Evolutionary conservation across 306 rosid genomes (phyloP), one percentile per base, ranked within the genome.

Genomic region (Citrullus amarus): DNA sequence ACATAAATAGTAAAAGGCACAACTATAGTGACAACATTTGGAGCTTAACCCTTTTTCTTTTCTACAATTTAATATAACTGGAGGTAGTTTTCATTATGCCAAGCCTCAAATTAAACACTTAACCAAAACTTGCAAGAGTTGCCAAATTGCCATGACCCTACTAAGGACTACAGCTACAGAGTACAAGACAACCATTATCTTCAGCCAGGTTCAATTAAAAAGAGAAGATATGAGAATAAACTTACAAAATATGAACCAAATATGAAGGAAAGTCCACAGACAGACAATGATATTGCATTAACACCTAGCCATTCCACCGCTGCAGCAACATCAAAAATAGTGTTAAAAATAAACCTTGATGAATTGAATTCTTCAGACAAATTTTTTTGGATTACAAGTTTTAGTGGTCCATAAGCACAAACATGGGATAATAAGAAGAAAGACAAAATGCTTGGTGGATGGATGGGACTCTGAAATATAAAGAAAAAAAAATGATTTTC

Each of bases 221-320:
- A 57, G 58, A 53, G 46, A 15, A 76, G 32, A 80, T 12, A 46
- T 3, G 69, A 43, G 66, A 73, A 72, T 56, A 77, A 16, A 85
- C 97, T 92, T 89, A 92, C 99, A 79, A 92, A 87, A 81, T 87
- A 95, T 77, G 96, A 81, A 63, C 92, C 96, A 53, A 84, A 51
- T 32, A 86, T 85, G 80, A 95, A 76, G 86, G 69, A 60, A 79
- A 92, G 78, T 11, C 80, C 92, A 20, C 93, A 44, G 73, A 79
- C 22, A 54, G 59, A 60, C 79, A 87, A 6, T 59, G 91, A 80
- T 22, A 85, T 46, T 57, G 0, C 87, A 70, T 91, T 89, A n/a
- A 86, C 79, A 84, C 96, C 96, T 0, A 88, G 84, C 92, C 88
- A 86, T 86, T 89, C 93, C 74, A 90, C 48, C 79, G 81, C 99